Conservation (phyloP, 352 stramenopile genomes). For the Phytophthora capsici region DNA sequence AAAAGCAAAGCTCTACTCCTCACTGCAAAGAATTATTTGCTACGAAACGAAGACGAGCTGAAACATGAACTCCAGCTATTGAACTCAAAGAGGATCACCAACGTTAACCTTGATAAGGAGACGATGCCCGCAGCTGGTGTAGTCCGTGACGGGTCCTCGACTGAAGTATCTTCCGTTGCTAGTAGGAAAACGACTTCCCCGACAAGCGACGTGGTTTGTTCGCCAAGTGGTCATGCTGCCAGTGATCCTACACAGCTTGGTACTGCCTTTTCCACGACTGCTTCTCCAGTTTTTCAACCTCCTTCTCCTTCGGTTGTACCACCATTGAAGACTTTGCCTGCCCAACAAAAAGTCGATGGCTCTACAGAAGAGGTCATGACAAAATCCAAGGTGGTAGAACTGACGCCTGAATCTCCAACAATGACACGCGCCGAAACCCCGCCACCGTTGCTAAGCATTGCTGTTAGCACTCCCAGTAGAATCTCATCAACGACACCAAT, state of each 20-base stretch:
- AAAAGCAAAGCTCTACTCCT: slow-evolving; percentile 65
- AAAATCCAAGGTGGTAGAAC: slow-evolving; percentile 7
- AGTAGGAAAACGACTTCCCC: not conserved
- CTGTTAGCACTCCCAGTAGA: not conserved
- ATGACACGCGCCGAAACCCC: not conserved
- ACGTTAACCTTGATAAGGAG: not conserved
- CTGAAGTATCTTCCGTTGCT: not conserved
- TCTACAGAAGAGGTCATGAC: not conserved
- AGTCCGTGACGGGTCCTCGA: not conserved
- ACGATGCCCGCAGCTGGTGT: not conserved
- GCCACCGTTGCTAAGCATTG: slow-evolving; percentile 9
- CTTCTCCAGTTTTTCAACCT: not conserved
- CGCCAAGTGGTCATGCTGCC: not conserved
- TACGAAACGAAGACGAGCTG: slow-evolving; percentile 50
- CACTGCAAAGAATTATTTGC: slow-evolving; percentile 54
- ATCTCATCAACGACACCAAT: not conserved
- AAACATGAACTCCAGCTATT: slow-evolving; percentile 32
- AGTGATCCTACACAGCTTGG: not conserved
- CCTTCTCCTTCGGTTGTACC: not conserved
- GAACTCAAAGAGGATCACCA: not conserved
- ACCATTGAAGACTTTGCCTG: not conserved
- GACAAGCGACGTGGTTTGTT: not conserved
- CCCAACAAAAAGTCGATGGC: not conserved
- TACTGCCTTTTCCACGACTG: not conserved
- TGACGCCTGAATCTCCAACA: slow-evolving; percentile 21